Conservation (phyloP, 495 filamentous ascomycete genomes). For the Aspergillus cristatus region DNA sequence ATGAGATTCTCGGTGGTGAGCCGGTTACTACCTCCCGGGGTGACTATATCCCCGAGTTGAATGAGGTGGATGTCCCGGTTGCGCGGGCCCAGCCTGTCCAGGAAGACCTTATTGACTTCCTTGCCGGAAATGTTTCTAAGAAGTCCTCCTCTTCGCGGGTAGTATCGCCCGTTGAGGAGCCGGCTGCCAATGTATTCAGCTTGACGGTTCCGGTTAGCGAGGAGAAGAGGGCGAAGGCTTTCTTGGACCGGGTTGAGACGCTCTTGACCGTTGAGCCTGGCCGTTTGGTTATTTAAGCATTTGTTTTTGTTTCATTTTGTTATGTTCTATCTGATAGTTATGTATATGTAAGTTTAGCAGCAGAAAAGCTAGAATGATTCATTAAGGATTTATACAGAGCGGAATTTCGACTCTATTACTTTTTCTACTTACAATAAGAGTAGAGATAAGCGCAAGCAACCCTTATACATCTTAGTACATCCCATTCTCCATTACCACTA, state of each 20-base stretch:
- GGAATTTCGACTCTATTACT: slow-evolving; percentile 1
- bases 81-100: slow-evolving; percentile 18
- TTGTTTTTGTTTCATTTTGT: slow-evolving; percentile 3
- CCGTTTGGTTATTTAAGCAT: slow-evolving; percentile 51
- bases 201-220: slow-evolving; percentile 66
- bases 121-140: slow-evolving; percentile 43
- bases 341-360: slow-evolving; percentile 5
- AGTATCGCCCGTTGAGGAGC: slow-evolving; percentile 17
- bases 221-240: slow-evolving; percentile 67
- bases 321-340: slow-evolving; percentile 1
- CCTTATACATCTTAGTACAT: too few species aligned
- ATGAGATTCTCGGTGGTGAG: slow-evolving; percentile 72
- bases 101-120: slow-evolving; percentile 68
- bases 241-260: slow-evolving; percentile 73
- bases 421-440: too few species aligned
- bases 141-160: slow-evolving; percentile 15
- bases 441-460: too few species aligned
- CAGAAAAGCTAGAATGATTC: too few species aligned
- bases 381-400: slow-evolving; percentile 2
- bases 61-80: slow-evolving; percentile 38
- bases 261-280: slow-evolving; percentile 78
- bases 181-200: slow-evolving; percentile 69
- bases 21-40: slow-evolving; percentile 45
- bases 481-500: slow-evolving; percentile 1
- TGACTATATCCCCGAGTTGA: slow-evolving; percentile 65